phyloP scores from a whole-genome alignment of 495 filamentous ascomycete genomes.

The Lepraria neglecta region DNA sequence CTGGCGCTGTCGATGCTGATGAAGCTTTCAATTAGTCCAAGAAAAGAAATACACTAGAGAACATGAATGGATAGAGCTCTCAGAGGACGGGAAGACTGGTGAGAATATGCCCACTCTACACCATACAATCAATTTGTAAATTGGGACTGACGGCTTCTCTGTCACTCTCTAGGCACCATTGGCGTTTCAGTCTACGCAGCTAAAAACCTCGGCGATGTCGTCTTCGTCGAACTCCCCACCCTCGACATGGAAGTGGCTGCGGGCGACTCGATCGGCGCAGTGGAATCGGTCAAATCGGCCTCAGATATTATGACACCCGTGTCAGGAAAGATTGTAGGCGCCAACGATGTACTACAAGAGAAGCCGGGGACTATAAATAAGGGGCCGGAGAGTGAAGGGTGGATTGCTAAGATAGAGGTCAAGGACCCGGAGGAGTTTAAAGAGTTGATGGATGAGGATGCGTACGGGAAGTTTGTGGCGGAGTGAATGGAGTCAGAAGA shows the following conservation, averaged over 20 bases:
- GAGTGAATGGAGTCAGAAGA: constrained; percentile 29
- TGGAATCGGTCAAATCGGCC: constrained; percentile 96
- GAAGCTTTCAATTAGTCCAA: constrained; percentile 32
- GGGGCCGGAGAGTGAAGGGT: constrained; percentile 76
- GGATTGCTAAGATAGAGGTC: constrained; percentile 85
- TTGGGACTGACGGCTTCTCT: background rate
- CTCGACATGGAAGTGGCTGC: constrained; percentile 58
- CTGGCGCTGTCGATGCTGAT: constrained; percentile 6
- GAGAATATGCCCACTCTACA: constrained; percentile 6
- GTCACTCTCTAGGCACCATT: constrained; percentile 52
- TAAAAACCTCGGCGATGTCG: constrained; percentile 85
- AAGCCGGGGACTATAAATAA: constrained; percentile 82
- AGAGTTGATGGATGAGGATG: constrained; percentile 61
- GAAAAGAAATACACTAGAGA: constrained; percentile 92
- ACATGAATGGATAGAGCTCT: constrained; percentile 95
- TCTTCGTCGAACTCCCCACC: constrained; percentile 87
- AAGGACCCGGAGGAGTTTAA: constrained; percentile 64
- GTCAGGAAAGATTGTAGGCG: constrained; percentile 61
- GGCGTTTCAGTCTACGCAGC: constrained; percentile 91
- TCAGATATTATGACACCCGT: constrained; percentile 92
- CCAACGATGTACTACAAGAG: constrained; percentile 69
- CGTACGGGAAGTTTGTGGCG: constrained; percentile 66
- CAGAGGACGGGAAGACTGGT: constrained; percentile 62
- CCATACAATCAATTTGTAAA: background rate
- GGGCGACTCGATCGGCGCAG: constrained; percentile 74